A percentile compares a stretch with the other conserved stretches of the same genome.
Conservation (phyloP, 129 eudicot genomes). For the Cynara cardunculus region DNA sequence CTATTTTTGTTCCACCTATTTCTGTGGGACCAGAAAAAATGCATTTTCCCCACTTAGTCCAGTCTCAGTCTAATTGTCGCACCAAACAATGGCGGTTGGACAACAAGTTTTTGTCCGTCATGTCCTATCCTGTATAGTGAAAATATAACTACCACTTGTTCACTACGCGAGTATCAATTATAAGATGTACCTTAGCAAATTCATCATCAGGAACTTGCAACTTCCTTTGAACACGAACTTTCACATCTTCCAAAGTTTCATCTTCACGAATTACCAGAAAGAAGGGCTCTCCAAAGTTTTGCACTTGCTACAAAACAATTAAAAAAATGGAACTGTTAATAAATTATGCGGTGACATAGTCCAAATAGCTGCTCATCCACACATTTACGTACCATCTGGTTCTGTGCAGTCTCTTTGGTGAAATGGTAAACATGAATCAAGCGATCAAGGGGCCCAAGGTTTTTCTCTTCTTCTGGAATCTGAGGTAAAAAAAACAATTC, state of each 20-base stretch:
- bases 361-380: not conserved
- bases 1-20: not conserved
- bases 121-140: not conserved
- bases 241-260: conserved; percentile 83
- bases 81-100: not conserved
- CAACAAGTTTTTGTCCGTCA: not conserved
- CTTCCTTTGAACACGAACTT: conserved; percentile 74
- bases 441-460: conserved; percentile 71
- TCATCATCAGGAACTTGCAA: conserved; percentile 91
- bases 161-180: not conserved
- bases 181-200: conserved; percentile 58
- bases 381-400: conserved; percentile 62
- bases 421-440: conserved; percentile 96
- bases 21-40: too few species aligned
- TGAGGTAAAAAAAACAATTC: conserved; percentile 7
- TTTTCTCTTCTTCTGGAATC: conserved; percentile 97
- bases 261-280: conserved; percentile 78
- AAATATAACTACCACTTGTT: not conserved
- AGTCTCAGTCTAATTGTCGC: not conserved
- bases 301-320: conserved; percentile 60
- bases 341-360: not conserved
- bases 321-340: conserved; percentile 9
- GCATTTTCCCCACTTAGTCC: not conserved
- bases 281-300: conserved; percentile 94
- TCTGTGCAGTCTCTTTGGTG: conserved; percentile 83